Evolutionary conservation across 2,329 filamentous ascomycete genomes (phyloP).

Genomic region (Acarospora socialis): DNA sequence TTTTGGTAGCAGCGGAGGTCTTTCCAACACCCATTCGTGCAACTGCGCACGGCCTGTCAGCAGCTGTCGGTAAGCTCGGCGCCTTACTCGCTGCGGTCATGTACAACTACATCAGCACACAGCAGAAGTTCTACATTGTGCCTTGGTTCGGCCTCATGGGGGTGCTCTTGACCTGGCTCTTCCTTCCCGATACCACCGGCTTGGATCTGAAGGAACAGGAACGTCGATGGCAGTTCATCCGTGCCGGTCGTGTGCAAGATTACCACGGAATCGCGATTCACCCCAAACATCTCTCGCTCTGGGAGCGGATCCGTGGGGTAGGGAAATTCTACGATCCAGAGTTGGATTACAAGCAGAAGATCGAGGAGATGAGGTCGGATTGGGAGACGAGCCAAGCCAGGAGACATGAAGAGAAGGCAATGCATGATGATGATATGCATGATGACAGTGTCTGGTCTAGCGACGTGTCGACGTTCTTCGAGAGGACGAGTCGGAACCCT

Average conservation of each 20-base stretch:
- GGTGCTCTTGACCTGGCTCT: slow-evolving; percentile 67
- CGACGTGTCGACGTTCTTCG: slow-evolving; percentile 40
- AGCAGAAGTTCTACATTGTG: slow-evolving; percentile 79
- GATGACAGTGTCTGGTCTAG: slow-evolving; percentile 34
- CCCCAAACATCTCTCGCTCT: slow-evolving; percentile 72
- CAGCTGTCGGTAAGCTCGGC: slow-evolving; percentile 76
- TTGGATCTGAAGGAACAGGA: slow-evolving; percentile 96
- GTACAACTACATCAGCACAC: slow-evolving; percentile 85
- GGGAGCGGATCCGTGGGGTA: slow-evolving; percentile 67
- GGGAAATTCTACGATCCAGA: slow-evolving; percentile 74
- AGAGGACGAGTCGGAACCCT: slow-evolving; percentile 28
- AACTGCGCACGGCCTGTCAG: slow-evolving; percentile 88
- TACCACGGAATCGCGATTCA: slow-evolving; percentile 93
- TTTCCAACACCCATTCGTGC: slow-evolving; percentile 89
- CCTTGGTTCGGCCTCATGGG: slow-evolving; percentile 90
- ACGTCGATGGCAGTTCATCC: slow-evolving; percentile 79
- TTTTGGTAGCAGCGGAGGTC: slow-evolving; percentile 92
- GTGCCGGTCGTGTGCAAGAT: slow-evolving; percentile 58
- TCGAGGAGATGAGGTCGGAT: slow-evolving; percentile 61
- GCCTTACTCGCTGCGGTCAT: slow-evolving; percentile 75
- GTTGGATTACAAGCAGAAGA: slow-evolving; percentile 68
- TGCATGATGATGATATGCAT: slow-evolving; percentile 18
- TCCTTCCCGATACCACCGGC: slow-evolving; percentile 92
- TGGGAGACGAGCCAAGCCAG: slow-evolving; percentile 37
- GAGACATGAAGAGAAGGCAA: slow-evolving; percentile 36